Conservation (phyloP, 768 basidiomycete genomes). For the Trametes maxima region DNA sequence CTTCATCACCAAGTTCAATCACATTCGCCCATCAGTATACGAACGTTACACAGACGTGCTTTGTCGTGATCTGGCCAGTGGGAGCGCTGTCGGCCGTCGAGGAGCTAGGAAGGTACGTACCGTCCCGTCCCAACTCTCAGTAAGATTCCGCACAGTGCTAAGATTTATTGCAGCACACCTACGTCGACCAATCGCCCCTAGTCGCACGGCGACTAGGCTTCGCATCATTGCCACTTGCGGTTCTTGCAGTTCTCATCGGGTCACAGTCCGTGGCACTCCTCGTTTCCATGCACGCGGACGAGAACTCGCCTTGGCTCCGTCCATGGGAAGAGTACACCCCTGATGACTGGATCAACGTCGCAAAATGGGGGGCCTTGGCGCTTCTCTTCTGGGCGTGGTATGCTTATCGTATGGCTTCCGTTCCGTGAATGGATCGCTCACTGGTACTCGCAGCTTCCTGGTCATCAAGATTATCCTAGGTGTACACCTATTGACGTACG, state of each 20-base stretch:
- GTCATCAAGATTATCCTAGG: constrained; percentile 93
- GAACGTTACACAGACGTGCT: constrained; percentile 94
- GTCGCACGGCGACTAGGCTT: constrained; percentile 94
- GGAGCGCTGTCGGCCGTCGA: constrained; percentile 67
- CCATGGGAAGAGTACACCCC: constrained; percentile 43
- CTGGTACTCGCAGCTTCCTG: constrained; percentile 57
- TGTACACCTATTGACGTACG: constrained; percentile 83
- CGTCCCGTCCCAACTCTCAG: neutral
- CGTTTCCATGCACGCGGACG: constrained; percentile 44
- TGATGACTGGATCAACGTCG: constrained; percentile 52
- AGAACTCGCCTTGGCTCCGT: constrained; percentile 47
- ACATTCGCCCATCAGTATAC: constrained; percentile 93
- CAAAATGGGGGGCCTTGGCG: constrained; percentile 68
- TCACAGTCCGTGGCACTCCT: constrained; percentile 69
- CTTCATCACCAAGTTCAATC: constrained; percentile 99
- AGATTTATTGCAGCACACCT: constrained; percentile 63
- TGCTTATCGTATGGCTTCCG: constrained; percentile 6
- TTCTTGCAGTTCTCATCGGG: constrained; percentile 75
- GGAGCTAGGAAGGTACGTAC: constrained; percentile 68
- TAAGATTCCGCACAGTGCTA: neutral
- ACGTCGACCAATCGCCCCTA: constrained; percentile 94
- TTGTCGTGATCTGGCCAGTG: constrained; percentile 88
- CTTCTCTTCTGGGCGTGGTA: constrained; percentile 88
- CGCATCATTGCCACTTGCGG: constrained; percentile 88
- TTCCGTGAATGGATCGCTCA: neutral